Percentiles rank a stretch among this genome's conserved stretches.
phyloP scores from a whole-genome alignment of 306 rosid species.

The Cucumis hystrix region DNA sequence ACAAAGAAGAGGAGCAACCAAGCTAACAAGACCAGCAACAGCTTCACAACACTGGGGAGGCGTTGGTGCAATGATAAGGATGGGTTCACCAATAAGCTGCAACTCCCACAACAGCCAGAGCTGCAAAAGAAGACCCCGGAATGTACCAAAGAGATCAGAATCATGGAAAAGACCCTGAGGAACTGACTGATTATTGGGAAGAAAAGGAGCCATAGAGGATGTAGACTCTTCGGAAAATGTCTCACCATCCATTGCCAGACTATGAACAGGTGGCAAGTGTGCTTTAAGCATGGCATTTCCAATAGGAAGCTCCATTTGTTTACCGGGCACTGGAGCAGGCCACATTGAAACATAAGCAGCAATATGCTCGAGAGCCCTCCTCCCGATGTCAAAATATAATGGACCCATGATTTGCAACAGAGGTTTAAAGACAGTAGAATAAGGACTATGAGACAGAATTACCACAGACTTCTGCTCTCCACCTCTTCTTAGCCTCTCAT shows the following conservation, averaged over 20 bases:
- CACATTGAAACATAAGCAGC: conserved; percentile 79
- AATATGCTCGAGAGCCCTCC: conserved; percentile 83
- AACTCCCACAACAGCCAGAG: conserved; percentile 96
- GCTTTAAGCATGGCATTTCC: conserved; percentile 83
- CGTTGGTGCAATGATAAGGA: conserved; percentile 81
- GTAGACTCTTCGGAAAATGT: conserved; percentile 46
- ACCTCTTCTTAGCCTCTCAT: conserved; percentile 88
- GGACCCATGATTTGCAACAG: conserved; percentile 92
- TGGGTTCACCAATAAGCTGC: conserved; percentile 77
- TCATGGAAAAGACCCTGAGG: conserved; percentile 91
- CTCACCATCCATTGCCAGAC: conserved; percentile 50
- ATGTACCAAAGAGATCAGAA: conserved; percentile 73
- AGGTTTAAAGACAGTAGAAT: conserved; percentile 73
- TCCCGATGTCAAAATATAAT: conserved; percentile 73
- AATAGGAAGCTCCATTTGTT: conserved; percentile 83
- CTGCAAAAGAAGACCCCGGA: conserved; percentile 68
- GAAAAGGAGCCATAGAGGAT: conserved; percentile 64
- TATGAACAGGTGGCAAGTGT: conserved; percentile 71
- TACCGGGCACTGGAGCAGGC: conserved; percentile 75
- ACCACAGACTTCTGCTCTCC: conserved; percentile 97
- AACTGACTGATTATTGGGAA: conserved; percentile 54
- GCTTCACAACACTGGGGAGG: conserved; percentile 97
- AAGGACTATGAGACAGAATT: conserved; percentile 59
- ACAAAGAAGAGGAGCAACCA: conserved; percentile 79
- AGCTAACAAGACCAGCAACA: conserved; percentile 88